phyloP scores from a whole-genome alignment of 306 rosid genomes.

The Fagus crenata region DNA sequence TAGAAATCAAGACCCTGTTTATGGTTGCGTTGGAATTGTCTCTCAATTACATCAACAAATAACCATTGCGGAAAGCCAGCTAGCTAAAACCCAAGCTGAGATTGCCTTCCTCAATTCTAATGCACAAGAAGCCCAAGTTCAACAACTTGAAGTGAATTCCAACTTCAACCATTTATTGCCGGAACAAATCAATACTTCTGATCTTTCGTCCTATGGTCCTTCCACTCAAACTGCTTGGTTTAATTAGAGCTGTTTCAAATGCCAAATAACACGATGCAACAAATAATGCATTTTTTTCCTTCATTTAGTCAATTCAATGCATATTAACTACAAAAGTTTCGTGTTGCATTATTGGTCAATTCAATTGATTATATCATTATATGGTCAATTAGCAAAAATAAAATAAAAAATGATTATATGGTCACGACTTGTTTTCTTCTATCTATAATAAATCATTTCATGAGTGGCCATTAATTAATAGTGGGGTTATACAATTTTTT shows the following conservation, averaged over 20 bases:
- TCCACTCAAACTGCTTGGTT: constrained; percentile 30
- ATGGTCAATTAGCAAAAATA: too few species aligned
- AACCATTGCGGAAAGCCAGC: constrained; percentile 38
- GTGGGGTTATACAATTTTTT: too few species aligned
- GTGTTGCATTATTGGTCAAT: too few species aligned
- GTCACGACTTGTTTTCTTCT: too few species aligned
- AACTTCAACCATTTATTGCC: constrained; percentile 17
- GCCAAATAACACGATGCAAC: neutral
- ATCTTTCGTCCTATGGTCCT: constrained; percentile 21
- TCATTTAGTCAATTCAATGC: neutral
- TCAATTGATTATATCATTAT: too few species aligned
- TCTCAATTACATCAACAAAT: constrained; percentile 54
- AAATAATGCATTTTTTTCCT: neutral
- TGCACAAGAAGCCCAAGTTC: constrained; percentile 20
- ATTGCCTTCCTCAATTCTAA: constrained; percentile 35
- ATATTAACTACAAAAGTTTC: neutral
- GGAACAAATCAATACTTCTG: constrained; percentile 24
- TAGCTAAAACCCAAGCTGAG: constrained; percentile 54
- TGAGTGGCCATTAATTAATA: too few species aligned
- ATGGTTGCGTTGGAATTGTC: constrained; percentile 65
- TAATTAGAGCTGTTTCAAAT: constrained; percentile 1
- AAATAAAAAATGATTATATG: too few species aligned
- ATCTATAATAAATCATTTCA: too few species aligned
- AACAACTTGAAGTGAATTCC: constrained; percentile 17
- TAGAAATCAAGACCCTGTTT: constrained; percentile 63